Base-by-base conservation (phyloP, 805 yeast genomes). In the Ogataea methanolica region DNA sequence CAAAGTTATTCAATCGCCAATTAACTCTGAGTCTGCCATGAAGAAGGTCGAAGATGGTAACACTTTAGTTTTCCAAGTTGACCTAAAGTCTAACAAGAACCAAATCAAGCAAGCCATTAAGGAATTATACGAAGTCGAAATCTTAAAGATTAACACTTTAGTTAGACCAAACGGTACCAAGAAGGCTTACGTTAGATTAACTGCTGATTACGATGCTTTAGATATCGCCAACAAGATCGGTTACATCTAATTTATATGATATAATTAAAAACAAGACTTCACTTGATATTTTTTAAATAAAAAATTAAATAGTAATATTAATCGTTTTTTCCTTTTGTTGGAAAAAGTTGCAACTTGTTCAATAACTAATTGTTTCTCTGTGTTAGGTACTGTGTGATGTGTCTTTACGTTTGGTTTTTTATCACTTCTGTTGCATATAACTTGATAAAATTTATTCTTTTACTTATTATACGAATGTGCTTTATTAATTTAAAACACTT, bases 171-270 rank as follows among this genome's bases (percentile, higher is more conserved):
- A 94, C 78, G 99, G 99, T 77, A 87, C 97, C 81, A 94, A 94
- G 89, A 94, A 94, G 85, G 99, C 99, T 73, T 94, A 86, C 84
- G 92, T 94, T 73, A 89, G 96, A 82, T 87, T 94, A 75, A 89
- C 98, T 71, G 92, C 96, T 74, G 99, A 94, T 78, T 87, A 84
- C 83, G 99, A 94, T 80, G 98, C 98, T 76, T 87, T 94, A 74
- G 99, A 94, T 76, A 90, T 94, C 76, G 99, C 99, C 74, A 91
- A 91, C 96, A 89, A 94, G 81, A 94, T 92, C 73, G 99, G 99
- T 80, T 91, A 90, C 95, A 85, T 92, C 76, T 92, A 82, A 87
- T 67, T 53, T 43, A 41, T 48, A 44, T 46, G 53, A 26, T 26
- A 26, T 26, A 26, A 26, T 8, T n/a, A 23, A 23, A 15, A 15